These are phyloP conservation scores for Phytophthora cactorum DNA, from an alignment of 352 stramenopile genomes.

Conservation along the genomic window DNA sequence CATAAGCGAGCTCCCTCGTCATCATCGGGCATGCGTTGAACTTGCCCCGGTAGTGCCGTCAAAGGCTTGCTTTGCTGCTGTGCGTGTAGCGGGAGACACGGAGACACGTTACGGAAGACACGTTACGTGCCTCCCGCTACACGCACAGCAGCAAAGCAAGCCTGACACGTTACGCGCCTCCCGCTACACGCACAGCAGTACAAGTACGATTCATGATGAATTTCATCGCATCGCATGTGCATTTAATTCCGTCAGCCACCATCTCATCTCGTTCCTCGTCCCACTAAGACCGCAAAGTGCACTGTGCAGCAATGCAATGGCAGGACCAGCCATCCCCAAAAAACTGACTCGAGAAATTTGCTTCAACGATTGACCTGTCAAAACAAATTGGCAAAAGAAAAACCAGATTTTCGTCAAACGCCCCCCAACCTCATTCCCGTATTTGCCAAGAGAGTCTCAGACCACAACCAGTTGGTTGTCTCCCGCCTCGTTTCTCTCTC, in stretches of 20 bases:
- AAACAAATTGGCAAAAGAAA: slow-evolving; percentile 12
- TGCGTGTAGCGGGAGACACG: no score
- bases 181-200: no score
- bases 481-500: background rate
- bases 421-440: slow-evolving; percentile 22
- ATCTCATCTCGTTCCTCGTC: background rate
- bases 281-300: no score
- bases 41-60: background rate
- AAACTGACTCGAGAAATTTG: slow-evolving; percentile 6
- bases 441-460: slow-evolving; percentile 21
- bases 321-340: background rate
- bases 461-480: slow-evolving; percentile 5
- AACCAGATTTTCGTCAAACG: slow-evolving; percentile 12
- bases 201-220: no score
- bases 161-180: no score
- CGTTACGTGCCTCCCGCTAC: background rate
- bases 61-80: no score
- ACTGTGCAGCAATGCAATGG: background rate
- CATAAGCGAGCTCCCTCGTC: slow-evolving; percentile 19
- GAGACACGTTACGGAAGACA: background rate
- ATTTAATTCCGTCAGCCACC: background rate
- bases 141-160: no score
- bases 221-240: background rate
- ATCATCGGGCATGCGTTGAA: slow-evolving; percentile 25
- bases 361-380: slow-evolving; percentile 10